Evolutionary conservation across 2,329 filamentous ascomycete genomes (phyloP), one percentile per base, ranked within the genome.

Genomic region (Samsoniella hepiali): DNA sequence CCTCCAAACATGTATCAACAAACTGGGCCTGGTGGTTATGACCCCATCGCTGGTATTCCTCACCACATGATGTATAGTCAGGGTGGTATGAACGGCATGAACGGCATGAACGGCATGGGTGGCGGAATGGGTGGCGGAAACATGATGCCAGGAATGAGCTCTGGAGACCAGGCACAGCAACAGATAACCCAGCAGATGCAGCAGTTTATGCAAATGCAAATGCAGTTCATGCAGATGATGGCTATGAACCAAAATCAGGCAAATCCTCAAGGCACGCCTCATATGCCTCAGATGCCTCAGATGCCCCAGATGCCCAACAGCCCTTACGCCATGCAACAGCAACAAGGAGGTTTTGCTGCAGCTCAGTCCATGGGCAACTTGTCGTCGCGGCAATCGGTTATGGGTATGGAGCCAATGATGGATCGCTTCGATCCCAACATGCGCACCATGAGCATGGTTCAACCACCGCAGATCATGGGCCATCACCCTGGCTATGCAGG

Each of bases 161-260:
- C 87, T 2, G 84, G 84, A 29, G 89, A 92, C 66, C 89, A 91
- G 72, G 88, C 88, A 34, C 90, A 94, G 69, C 82, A 93, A 49
- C 88, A 93, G 68, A 89, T 95, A 82, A 89, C 85, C 7, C 89
- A 92, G 71, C 90, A 93, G 72, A 93, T 94, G 91, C 84, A 86
- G 63, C 88, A 91, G 70, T 93, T 94, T 77, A 93, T 94, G 90
- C 89, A 93, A 72, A 92, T 95, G 88, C 92, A 96, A 74, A 93
- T 96, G 89, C 91, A 96, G 73, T 93, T 93, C 77, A 94, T 96
- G 89, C 90, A 93, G 70, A 89, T 92, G 86, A 90, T 91, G 83
- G 81, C 82, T 0, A 68, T 72, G 57, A 78, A 78, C 65, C 73
- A 73, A 62, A 71, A 67, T 36, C 67, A 50, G 65, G 65, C 74